Percentiles rank a stretch among this genome's conserved stretches.
Evolutionary conservation across 2,329 filamentous ascomycete genomes (phyloP).

Genomic region (Phialophora macrospora): DNA sequence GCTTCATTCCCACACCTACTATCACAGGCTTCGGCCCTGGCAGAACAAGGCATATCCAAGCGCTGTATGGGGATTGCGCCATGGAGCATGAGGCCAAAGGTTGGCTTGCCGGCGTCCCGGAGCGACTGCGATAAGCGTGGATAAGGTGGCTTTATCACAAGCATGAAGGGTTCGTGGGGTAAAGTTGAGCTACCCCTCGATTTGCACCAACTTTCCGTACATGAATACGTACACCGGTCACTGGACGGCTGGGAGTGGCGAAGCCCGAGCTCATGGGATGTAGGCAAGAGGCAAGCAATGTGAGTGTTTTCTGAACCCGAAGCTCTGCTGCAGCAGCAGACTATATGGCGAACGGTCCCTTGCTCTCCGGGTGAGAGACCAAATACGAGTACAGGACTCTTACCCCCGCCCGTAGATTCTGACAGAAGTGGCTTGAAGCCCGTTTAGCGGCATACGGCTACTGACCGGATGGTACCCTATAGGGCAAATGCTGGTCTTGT

Average conservation of each 20-base stretch:
- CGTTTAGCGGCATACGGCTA: not conserved
- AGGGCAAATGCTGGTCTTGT: not conserved
- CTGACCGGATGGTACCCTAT: not conserved
- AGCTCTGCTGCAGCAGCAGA: not conserved
- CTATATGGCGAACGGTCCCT: not conserved
- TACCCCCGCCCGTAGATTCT: not conserved
- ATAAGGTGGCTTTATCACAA: not conserved
- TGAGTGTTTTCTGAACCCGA: not conserved
- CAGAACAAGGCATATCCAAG: not conserved
- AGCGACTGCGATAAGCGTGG: not conserved
- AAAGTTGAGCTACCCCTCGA: not conserved
- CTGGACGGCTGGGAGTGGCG: too few species aligned
- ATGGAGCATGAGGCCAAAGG: not conserved
- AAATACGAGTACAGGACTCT: not conserved
- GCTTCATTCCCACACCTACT: not conserved
- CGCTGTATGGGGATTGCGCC: not conserved
- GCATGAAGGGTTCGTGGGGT: conserved; percentile 8
- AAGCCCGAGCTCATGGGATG: not conserved
- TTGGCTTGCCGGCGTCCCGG: not conserved
- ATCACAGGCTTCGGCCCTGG: not conserved
- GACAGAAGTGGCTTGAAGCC: not conserved
- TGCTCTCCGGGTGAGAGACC: too few species aligned
- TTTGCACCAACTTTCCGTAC: not conserved
- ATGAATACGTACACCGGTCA: conserved; percentile 9
- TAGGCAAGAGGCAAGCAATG: not conserved